Base-by-base conservation (phyloP, 2,329 filamentous ascomycete species). In the Neospermospora avenae region DNA sequence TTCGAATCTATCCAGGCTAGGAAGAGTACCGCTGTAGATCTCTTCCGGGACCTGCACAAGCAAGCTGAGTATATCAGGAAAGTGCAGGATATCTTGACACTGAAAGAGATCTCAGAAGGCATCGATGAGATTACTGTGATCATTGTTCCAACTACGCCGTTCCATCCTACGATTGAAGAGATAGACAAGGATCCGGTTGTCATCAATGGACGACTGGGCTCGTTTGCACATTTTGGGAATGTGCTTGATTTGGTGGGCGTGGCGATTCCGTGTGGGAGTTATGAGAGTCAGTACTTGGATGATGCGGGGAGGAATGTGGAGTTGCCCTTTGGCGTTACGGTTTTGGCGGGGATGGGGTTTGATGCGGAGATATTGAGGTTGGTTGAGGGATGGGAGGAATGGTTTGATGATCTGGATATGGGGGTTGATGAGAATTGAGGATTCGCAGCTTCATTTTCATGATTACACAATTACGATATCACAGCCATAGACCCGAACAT, bases 181-280 rank as follows among this genome's bases (percentile, higher is more conserved):
- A 77, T 84, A 59, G 73, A 78, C 11, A 73, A 71, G 14, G 79
- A 83, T 66, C 81, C 81, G 0, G 74, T 84, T 51, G 72, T 67
- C 14, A 74, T 78, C 61, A 84, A 84, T 62, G 76, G 75, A 25
- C 73, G 74, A 20, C 63, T 81, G n/a, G 79, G 79, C 10, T 39
- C 72, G 41, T 84, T 82, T 66, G 79, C 80, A 1, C 81, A 83
- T 65, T 83, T 78, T 67, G 81, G 74, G 2, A 84, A 84, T 67
- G 78, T 84, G 20, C 70, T 84, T 28, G 82, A 84, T 70, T 69
- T 84, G 31, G 78, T 77, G 59, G 78, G 73, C 7, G 63, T 80
- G 37, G 74, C 74, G 42, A 31, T 71, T 10, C 63, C 67, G 10
- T 69, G 65, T 53, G 68, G 68, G 22, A 64, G 57, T 1, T 72